Base-by-base conservation (phyloP, 1,284 basidiomycete genomes). In the Trichosporon coremiiforme region DNA sequence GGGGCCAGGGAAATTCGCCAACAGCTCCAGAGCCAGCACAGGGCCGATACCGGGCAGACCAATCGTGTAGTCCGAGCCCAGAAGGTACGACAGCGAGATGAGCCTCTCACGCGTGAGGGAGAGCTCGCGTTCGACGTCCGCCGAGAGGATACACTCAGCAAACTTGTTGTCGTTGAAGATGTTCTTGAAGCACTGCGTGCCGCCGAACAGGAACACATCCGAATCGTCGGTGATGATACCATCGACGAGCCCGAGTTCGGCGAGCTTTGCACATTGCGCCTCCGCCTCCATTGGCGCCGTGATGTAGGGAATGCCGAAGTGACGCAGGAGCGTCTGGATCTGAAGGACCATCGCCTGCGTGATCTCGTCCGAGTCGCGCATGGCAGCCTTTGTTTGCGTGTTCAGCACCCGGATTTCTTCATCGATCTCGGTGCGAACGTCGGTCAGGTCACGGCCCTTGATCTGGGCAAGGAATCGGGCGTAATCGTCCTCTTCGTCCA, bases 131-230 rank as follows among this genome's bases (percentile, higher is more conserved):
- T 89, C 87, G 67, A 99, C 87, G 80, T 99, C 97, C 0, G 89
- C 85, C 6, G 90, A 85, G 41, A 97, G 85, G 85, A 97, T 99
- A 79, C 94, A 95, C 83, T 99, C 96, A 69, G 98, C 96, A 9
- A 94, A 97, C 86, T 98, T 98, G 71, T 93, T 92, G 84, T 98
- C 94, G 83, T 98, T 98, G 86, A 99, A 99, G 91, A 99, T 97
- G 83, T 99, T 98, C 84, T 97, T 97, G 87, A 92, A 98, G 57
- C 99, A 93, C 33, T 94, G 90, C 70, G 88, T 86, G 17, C 92
- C 96, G 36, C 97, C 96, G 76, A 99, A 99, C 63, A 99, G 89
- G 83, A 99, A 99, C 41, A 99, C 95, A 78, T 99, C 97, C 17
- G 94, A 97, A 83, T 99, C 97, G 83, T 99, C 97, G 0, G 97